These are phyloP conservation scores for Chlorophyllum brunneum DNA, from an alignment of 768 basidiomycete genomes.

Conservation along the genomic window DNA sequence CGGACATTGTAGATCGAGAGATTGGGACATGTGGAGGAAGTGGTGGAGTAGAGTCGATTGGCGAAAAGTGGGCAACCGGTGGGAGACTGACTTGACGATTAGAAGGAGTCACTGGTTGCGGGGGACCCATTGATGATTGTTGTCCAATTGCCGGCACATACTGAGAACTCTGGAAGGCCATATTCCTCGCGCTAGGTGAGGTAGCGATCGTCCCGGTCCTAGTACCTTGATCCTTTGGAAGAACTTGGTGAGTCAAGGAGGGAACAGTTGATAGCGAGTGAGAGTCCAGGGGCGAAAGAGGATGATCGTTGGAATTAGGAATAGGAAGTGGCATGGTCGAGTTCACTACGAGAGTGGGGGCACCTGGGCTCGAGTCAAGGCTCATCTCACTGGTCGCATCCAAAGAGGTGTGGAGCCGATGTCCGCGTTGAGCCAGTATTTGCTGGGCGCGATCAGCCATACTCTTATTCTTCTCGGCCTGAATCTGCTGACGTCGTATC, in stretches of 20 bases:
- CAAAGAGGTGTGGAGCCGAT: background rate
- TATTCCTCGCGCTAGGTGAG: background rate
- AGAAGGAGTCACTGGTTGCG: background rate
- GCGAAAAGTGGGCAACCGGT: conserved; percentile 7
- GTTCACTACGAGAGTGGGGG: background rate
- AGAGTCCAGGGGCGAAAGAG: background rate
- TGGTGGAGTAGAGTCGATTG: background rate
- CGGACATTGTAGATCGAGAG: background rate
- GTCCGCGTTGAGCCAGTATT: conserved; percentile 3
- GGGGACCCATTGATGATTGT: background rate
- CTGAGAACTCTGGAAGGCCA: background rate
- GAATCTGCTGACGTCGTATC: conserved; percentile 4
- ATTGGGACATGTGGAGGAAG: background rate
- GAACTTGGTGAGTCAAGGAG: too few species aligned
- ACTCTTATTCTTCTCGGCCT: background rate
- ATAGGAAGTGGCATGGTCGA: too few species aligned
- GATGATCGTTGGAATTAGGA: too few species aligned
- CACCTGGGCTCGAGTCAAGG: background rate
- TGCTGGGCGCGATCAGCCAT: conserved; percentile 4
- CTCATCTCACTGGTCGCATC: conserved; percentile 2
- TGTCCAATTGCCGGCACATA: background rate
- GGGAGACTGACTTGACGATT: conserved; percentile 1
- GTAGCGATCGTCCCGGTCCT: background rate
- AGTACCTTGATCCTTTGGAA: background rate
- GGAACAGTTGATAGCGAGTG: background rate